These are phyloP conservation scores for Yamadazyma oceani DNA, from an alignment of 1,139 yeast genomes.

Conservation along the genomic window DNA sequence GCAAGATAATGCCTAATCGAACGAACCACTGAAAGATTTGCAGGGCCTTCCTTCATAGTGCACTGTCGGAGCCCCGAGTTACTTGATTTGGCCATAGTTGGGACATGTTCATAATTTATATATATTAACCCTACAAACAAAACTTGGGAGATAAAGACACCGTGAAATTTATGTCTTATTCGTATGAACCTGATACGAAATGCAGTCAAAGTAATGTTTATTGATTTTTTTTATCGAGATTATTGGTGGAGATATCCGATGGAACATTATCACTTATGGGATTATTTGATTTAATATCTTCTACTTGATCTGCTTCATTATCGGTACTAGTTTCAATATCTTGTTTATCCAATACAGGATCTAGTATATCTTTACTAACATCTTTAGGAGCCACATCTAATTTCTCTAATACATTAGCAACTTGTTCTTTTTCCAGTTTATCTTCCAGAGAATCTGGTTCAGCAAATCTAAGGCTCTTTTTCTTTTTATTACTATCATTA, in stretches of 20 bases:
- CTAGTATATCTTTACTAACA: constrained; percentile 13
- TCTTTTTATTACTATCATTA: constrained; percentile 19
- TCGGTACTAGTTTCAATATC: constrained; percentile 1
- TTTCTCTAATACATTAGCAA: constrained; percentile 13
- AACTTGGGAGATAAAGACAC: no score
- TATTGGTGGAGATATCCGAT: constrained; percentile 3
- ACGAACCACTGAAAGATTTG: no score
- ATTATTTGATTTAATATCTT: constrained; percentile 13
- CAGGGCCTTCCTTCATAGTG: no score
- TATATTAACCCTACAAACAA: no score
- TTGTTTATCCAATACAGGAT: constrained; percentile 12
- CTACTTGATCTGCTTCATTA: constrained; percentile 5
- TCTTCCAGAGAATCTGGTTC: constrained; percentile 21
- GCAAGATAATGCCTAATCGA: no score
- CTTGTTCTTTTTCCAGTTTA: constrained; percentile 9
- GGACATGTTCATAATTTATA: no score
- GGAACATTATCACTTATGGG: constrained; percentile 11
- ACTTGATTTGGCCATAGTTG: no score
- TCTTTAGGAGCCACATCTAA: constrained; percentile 14
- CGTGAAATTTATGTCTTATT: no score
- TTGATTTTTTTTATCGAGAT: constrained; percentile 14
- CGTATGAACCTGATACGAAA: no score
- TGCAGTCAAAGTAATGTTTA: neutral
- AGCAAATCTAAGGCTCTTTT: constrained; percentile 43
- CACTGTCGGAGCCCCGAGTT: no score